Base-by-base conservation (phyloP, 192 early-diverging fungal species). In the Entomortierella parvispora region DNA sequence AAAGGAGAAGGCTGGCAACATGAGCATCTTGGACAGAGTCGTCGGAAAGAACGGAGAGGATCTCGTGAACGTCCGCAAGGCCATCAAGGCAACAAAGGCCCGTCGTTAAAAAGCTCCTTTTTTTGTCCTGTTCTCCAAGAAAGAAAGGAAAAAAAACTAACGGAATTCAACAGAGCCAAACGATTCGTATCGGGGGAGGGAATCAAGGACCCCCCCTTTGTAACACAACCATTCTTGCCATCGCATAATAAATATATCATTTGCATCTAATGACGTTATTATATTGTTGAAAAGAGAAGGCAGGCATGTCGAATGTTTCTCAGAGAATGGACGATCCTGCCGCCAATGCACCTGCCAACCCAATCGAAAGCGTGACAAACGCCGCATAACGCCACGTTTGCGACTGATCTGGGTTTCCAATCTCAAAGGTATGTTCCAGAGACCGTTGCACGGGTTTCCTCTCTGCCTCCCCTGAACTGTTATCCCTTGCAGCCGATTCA, bases 11-110 rank as follows among this genome's bases (percentile, higher is more conserved):
- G 82, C 84, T 37, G 82, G 81, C 43, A 86, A 81, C 63, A 81
- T 93, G 83, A 87, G 81, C 51, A 92, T 93, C 49, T 71, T 93
- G 56, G 88, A 89, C 78, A 89, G 84, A 48, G 83, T 93, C 26
- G 85, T 88, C 57, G 88, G 85, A 45, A 83, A 85, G 71, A 77
- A 74, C 52, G 85, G 70, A 44, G 74, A 68, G n/a, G 70, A 75
- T 51, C 56, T 83, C 18, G 68, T 88, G n/a, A 86, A 88, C 50
- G 82, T 84, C 46, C 74, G 70, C 69, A 88, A 88, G 65, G 74
- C 74, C 14, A 77, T 77, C 61, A 77, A 68, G 49, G 65, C 74
- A 64, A 68, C 74, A 43, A 77, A 77, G 56, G 29, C 49, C 14
- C 74, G 66, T 46, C 65, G 40, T 9, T 77, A 77, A 53, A 50